These are phyloP conservation scores for Malus asiatica DNA, from an alignment of 306 rosid species.

Conservation along the genomic window DNA sequence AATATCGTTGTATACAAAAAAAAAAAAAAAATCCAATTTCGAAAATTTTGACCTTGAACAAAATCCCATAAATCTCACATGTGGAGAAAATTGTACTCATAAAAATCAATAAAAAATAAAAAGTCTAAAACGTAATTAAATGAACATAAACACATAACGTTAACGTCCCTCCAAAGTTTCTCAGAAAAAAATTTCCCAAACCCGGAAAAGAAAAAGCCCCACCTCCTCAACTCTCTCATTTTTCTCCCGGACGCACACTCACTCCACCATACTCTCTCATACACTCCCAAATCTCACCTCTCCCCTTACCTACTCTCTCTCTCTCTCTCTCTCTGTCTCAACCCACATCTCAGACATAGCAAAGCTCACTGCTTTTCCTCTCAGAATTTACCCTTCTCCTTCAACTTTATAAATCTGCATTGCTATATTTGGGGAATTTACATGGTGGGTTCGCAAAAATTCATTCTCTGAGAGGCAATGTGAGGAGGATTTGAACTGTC, in stretches of 20 bases:
- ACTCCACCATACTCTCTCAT: not conserved
- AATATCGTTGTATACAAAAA: no score
- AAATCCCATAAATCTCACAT: not conserved
- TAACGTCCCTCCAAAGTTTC: slow-evolving; percentile 52
- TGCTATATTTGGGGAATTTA: not conserved
- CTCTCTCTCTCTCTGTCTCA: slow-evolving; percentile 13
- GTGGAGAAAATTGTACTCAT: not conserved
- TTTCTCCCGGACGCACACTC: slow-evolving; percentile 5
- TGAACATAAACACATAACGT: slow-evolving; percentile 24
- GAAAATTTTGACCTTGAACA: not conserved
- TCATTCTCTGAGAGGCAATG: slow-evolving; percentile 30
- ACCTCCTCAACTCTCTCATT: slow-evolving; percentile 13
- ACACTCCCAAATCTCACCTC: slow-evolving; percentile 23
- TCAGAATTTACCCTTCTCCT: slow-evolving; percentile 7
- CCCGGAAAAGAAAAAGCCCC: slow-evolving; percentile 5
- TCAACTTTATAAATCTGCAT: slow-evolving; percentile 26
- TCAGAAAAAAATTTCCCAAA: not conserved
- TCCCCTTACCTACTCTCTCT: slow-evolving; percentile 1
- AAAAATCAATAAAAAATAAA: not conserved
- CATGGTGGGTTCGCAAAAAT: slow-evolving; percentile 16
- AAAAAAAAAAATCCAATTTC: no score
- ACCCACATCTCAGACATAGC: slow-evolving; percentile 6
- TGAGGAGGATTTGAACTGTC: slow-evolving; percentile 32
- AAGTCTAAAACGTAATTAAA: slow-evolving; percentile 15
- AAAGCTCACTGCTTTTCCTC: slow-evolving; percentile 12